Evolutionary conservation across 805 yeast species (phyloP).

Genomic region (Teunomyces funiuensis): DNA sequence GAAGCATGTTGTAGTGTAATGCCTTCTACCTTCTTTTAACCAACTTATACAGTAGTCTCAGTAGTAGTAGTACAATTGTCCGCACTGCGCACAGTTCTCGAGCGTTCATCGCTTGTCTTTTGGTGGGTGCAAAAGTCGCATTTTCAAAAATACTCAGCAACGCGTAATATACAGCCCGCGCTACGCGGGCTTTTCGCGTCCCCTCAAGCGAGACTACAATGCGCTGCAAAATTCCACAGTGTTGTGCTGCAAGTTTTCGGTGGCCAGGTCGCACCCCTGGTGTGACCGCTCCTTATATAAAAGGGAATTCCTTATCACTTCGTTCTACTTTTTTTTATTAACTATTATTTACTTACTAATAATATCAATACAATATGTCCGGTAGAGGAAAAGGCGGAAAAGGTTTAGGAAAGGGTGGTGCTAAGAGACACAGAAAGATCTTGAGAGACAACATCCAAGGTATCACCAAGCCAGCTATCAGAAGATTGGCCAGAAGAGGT

Average conservation of each 20-base stretch:
- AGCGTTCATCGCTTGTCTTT: background rate
- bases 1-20: no score
- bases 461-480: conserved; percentile 99
- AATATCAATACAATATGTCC: conserved; percentile 56
- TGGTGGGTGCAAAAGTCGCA: background rate
- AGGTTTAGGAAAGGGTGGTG: conserved; percentile 99
- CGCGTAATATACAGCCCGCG: background rate
- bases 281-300: conserved; percentile 4
- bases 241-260: conserved; percentile 4
- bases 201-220: conserved; percentile 1
- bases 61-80: no score
- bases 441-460: conserved; percentile 99
- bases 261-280: conserved; percentile 9
- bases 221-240: background rate
- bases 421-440: conserved; percentile 99
- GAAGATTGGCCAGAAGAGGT: conserved; percentile 99
- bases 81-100: no score
- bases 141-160: conserved; percentile 1
- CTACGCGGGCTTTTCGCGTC: background rate
- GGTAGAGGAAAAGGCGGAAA: conserved; percentile 99
- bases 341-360: conserved; percentile 16
- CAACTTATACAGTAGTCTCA: no score
- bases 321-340: conserved; percentile 13
- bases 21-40: no score
- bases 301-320: conserved; percentile 1